phyloP scores from a whole-genome alignment of 345 rosid species.

The Carallia brachiata region DNA sequence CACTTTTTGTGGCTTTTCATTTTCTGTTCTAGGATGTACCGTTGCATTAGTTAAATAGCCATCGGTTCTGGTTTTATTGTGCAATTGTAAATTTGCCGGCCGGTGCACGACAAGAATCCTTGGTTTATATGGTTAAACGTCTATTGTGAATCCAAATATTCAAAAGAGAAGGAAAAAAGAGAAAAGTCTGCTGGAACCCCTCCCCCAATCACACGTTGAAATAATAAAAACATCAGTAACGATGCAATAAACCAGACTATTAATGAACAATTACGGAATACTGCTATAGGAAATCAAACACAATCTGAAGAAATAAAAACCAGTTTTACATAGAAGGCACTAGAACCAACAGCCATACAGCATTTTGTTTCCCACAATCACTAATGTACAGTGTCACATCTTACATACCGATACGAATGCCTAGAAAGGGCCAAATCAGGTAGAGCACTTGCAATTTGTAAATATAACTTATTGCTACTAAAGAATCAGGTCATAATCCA shows the following conservation, averaged over 20 bases:
- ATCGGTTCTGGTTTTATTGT: too few species aligned
- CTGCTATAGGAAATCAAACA: slow-evolving; percentile 13
- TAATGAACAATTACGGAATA: neutral
- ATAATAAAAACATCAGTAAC: neutral
- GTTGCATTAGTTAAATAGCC: too few species aligned
- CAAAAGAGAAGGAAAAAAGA: too few species aligned
- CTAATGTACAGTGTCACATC: slow-evolving; percentile 42
- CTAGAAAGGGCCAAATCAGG: slow-evolving; percentile 23
- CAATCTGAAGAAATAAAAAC: slow-evolving; percentile 13
- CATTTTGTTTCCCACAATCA: slow-evolving; percentile 25
- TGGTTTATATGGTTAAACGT: too few species aligned
- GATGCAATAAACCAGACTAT: neutral
- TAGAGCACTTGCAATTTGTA: slow-evolving; percentile 9
- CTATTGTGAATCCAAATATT: too few species aligned
- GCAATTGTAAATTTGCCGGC: too few species aligned
- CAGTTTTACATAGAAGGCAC: slow-evolving; percentile 13
- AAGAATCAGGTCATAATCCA: slow-evolving; percentile 13
- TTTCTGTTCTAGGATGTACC: too few species aligned
- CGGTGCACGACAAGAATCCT: too few species aligned
- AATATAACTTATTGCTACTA: slow-evolving; percentile 17
- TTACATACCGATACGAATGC: slow-evolving; percentile 20
- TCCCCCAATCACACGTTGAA: neutral
- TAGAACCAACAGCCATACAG: slow-evolving; percentile 13
- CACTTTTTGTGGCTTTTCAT: too few species aligned
- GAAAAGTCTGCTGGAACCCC: too few species aligned